These are phyloP conservation scores for Echium plantagineum DNA, from an alignment of 257 asterid species.

Conservation along the genomic window DNA sequence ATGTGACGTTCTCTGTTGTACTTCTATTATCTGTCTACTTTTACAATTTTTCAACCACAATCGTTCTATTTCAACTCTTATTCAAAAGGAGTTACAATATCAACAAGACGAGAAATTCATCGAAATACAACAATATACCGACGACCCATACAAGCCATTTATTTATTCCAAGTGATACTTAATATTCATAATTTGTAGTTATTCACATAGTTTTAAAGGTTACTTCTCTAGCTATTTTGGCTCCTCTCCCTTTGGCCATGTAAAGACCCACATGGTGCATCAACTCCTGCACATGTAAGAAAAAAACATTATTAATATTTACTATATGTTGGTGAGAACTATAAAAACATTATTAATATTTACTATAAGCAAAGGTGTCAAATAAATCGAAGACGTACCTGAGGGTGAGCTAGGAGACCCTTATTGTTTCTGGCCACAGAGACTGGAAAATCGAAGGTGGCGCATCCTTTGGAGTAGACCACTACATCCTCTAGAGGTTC, in stretches of 20 bases:
- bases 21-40: too few relatives aligned
- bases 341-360: too few relatives aligned
- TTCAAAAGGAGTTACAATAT: not conserved
- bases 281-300: conserved; percentile 20
- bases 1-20: too few relatives aligned
- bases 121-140: not conserved
- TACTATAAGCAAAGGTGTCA: too few relatives aligned
- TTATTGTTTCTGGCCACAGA: conserved; percentile 33
- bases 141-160: too few relatives aligned
- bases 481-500: conserved; percentile 45
- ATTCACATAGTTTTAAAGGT: conserved; percentile 2
- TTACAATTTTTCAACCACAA: too few relatives aligned
- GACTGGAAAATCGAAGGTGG: conserved; percentile 56
- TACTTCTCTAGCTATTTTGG: conserved; percentile 39
- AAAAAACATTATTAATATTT: too few relatives aligned
- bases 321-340: too few relatives aligned
- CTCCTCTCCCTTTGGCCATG: conserved; percentile 59
- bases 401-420: conserved; percentile 44
- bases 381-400: too few relatives aligned
- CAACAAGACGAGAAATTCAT: not conserved
- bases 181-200: not conserved
- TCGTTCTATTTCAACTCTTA: too few relatives aligned
- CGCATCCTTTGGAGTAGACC: conserved; percentile 53
- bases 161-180: not conserved
- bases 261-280: conserved; percentile 60